Evolutionary conservation across 306 rosid genomes (phyloP), one percentile per base, ranked within the genome.

Genomic region (Purshia tridentata): DNA sequence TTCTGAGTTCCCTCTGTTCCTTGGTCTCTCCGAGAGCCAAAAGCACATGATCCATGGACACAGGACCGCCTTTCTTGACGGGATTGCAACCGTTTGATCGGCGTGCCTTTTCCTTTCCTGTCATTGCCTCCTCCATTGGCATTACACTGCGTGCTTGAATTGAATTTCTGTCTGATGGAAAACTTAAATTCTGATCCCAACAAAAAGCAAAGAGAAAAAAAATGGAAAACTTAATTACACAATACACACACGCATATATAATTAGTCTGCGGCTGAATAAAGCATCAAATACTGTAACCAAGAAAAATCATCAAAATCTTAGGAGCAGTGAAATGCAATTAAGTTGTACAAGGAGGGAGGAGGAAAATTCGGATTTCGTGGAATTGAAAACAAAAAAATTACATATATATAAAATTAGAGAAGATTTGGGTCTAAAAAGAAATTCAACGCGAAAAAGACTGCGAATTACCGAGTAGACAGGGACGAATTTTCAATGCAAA

Each of bases 41-140:
- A 40, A 92, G 72, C 66, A 92, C 98, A 67, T 89, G 96, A 73
- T 92, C 98, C 88, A 89, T 82, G 20, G 93, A 83, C 76, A 88
- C 87, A 1, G 90, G 84, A 49, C 87, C 80, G 41, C 79, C 29
- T 47, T 85, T 84, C 81, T 74, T 85, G 44, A 84, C 81, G 39
- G 86, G 88, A 68, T 79, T 85, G 81, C 87, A 70, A 45, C 87
- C 68, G 60, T 78, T 55, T 15, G 81, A 60, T 56, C 65, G 42
- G 18, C 76, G 35, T 51, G 53, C 67, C 42, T 29, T 51, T 57
- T 69, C 61, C 70, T 81, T 78, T 75, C 70, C 45, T 65, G 22
- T 9, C 58, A n/a, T 50, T 49, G 47, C 72, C 22, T 35, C 44
- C 44, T 2, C 61, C 49, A 6, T 68, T 12, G 65, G 65, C 65